A percentile compares a stretch with the other conserved stretches of the same genome.
Evolutionary conservation across 2,329 filamentous ascomycete genomes (phyloP).

Genomic region (Trichoderma hamatum): DNA sequence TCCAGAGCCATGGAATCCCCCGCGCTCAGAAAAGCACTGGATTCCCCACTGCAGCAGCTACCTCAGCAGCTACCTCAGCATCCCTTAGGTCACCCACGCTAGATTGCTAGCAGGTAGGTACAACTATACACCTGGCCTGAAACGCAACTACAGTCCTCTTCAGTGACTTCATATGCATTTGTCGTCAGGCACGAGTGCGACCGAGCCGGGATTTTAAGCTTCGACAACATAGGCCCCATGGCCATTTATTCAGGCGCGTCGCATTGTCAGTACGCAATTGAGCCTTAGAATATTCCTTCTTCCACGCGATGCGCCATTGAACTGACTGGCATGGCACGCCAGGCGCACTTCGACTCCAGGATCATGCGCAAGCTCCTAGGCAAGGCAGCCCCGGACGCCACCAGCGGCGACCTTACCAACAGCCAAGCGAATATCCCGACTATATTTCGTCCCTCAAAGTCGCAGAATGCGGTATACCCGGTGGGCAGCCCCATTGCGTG

Average conservation of each 20-base stretch:
- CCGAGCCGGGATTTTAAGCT: not conserved
- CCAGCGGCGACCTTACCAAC: slow-evolving; percentile 51
- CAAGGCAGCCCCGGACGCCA: slow-evolving; percentile 53
- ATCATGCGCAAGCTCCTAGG: slow-evolving; percentile 65
- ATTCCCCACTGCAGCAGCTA: slow-evolving; percentile 8
- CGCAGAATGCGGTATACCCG: slow-evolving; percentile 58
- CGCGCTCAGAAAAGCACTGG: not conserved
- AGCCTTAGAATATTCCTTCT: not conserved
- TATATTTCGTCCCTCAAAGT: slow-evolving; percentile 55
- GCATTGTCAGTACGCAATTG: not conserved
- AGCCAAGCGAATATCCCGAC: slow-evolving; percentile 42
- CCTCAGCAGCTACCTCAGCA: not conserved
- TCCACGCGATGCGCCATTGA: slow-evolving; percentile 24
- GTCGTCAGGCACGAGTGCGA: slow-evolving; percentile 12
- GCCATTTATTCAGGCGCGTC: not conserved
- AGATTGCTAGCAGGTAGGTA: not conserved
- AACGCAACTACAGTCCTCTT: slow-evolving; percentile 2
- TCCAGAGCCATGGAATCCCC: not conserved
- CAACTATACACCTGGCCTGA: not conserved
- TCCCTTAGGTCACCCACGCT: not conserved
- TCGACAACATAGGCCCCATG: not conserved
- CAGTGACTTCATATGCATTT: slow-evolving; percentile 12
- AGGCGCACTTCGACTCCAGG: slow-evolving; percentile 46
- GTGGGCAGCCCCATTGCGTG: slow-evolving; percentile 58
- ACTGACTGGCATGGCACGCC: slow-evolving; percentile 39